Base-by-base conservation (phyloP, 768 basidiomycete species). In the Porphyrellus cyaneotinctus region DNA sequence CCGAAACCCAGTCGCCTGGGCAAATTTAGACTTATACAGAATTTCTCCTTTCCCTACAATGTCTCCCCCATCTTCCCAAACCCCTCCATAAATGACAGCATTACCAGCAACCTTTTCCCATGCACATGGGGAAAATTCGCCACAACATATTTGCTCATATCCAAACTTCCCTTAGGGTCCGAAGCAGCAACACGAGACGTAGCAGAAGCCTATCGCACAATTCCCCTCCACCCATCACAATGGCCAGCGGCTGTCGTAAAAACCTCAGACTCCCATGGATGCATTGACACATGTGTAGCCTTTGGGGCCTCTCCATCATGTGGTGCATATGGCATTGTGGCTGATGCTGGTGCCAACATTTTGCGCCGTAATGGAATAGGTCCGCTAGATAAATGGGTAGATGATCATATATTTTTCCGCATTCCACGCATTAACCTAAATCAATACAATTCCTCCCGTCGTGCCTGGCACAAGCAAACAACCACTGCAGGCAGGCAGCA, bases 291-390 rank as follows among this genome's bases (percentile, higher is more conserved):
- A 0, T 60, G 56, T 8, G 1, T 24, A 5, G 51, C 56, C 0
- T 60, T 20, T 8, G n/a, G 53, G 0, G 31, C 56, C 0, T 23
- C 56, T 0, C 53, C 57, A 0, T 36, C 48, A 4, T 9, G 15
- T n/a, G 42, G 42, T 9, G 46, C 39, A 6, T 60, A 60, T 28
- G 41, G 56, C 0, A 20, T 46, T 10, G 0, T 62, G 0, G 54
- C 54, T 1, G 61, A 64, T 35, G 52, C 47, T 13, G 53, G 17
- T 7, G 45, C 38, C 1, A 43, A 60, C 6, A 43, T 58, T 0
- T 11, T 51, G 42, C 3, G 49, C 0, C 0, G 1, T 0, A 17
- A 31, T 0, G 55, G 58, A 1, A 47, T 56, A 1, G 42, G 53
- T 0, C 56, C 51, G 0, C 13, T 60, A 0, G 45, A 58, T 30